A percentile compares a stretch with the other conserved stretches of the same genome.
These are phyloP conservation scores for Cryptococcus neoformans DNA, from an alignment of 1,284 basidiomycete species.

Conservation along the genomic window DNA sequence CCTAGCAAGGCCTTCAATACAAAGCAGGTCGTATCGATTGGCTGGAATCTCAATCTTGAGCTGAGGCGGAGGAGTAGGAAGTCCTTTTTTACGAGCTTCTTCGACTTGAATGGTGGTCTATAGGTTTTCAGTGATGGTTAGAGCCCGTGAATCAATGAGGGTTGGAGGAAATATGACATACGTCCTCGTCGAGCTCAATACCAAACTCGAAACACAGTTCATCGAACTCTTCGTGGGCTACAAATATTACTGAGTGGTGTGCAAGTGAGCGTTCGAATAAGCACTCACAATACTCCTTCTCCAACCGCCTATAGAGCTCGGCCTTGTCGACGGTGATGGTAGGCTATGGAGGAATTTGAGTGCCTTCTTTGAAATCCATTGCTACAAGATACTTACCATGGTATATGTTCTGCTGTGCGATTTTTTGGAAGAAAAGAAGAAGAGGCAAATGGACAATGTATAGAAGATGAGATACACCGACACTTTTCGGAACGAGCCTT, in stretches of 20 bases:
- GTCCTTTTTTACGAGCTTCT: constrained; percentile 71
- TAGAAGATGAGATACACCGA: too few species aligned
- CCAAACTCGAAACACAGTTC: constrained; percentile 96
- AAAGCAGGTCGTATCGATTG: constrained; percentile 96
- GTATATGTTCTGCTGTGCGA: neutral
- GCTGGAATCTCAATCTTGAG: constrained; percentile 99
- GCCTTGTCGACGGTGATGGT: constrained; percentile 94
- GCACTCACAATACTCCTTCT: constrained; percentile 70
- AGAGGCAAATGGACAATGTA: too few species aligned
- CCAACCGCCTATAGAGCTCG: constrained; percentile 86
- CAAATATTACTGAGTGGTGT: neutral
- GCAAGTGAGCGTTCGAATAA: constrained; percentile 10
- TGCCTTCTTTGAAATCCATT: too few species aligned
- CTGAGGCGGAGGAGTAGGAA: constrained; percentile 81
- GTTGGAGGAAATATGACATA: constrained; percentile 48
- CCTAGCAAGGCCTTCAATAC: constrained; percentile 92
- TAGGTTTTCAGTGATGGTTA: too few species aligned
- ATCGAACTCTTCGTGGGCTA: constrained; percentile 92
- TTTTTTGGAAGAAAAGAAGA: neutral
- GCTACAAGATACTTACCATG: constrained; percentile 3
- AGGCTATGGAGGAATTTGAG: constrained; percentile 55
- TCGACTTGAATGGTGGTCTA: constrained; percentile 88
- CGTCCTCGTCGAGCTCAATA: constrained; percentile 95
- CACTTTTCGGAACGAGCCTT: too few species aligned
- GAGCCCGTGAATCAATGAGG: too few species aligned